phyloP scores from a whole-genome alignment of 2,329 filamentous ascomycete species.

The Huntiella abstrusa region DNA sequence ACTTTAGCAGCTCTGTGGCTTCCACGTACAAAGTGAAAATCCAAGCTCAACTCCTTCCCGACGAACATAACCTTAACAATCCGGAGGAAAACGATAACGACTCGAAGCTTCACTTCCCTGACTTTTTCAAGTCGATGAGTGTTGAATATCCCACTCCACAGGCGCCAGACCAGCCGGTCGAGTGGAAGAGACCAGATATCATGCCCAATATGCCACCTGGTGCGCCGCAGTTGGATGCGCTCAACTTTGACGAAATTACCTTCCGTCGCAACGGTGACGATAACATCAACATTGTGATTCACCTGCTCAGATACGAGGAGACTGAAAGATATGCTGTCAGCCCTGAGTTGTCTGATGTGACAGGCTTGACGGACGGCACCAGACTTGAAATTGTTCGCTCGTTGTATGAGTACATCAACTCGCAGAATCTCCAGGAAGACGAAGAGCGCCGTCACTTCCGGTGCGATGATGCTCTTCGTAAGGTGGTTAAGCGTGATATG shows the following conservation, averaged over 20 bases:
- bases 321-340: constrained; percentile 72
- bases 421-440: constrained; percentile 74
- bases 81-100: constrained; percentile 17
- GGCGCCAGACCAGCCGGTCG: constrained; percentile 40
- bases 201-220: constrained; percentile 31
- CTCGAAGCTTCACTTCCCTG: constrained; percentile 35
- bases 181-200: constrained; percentile 71
- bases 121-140: constrained; percentile 66
- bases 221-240: constrained; percentile 37
- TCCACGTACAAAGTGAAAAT: constrained; percentile 82
- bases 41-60: constrained; percentile 66
- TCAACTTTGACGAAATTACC: constrained; percentile 72
- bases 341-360: constrained; percentile 58
- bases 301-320: constrained; percentile 64
- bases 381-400: constrained; percentile 76
- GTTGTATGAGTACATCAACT: constrained; percentile 85
- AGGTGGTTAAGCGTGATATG: constrained; percentile 55
- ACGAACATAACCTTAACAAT: constrained; percentile 24
- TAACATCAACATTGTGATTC: constrained; percentile 79
- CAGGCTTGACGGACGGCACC: constrained; percentile 75
- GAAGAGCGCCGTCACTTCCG: constrained; percentile 87
- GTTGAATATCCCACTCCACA: constrained; percentile 52
- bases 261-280: constrained; percentile 88
- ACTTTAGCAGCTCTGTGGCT: constrained; percentile 59
- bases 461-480: constrained; percentile 66